phyloP scores from a whole-genome alignment of 1,139 yeast species.

The Pneumocystis canis region DNA sequence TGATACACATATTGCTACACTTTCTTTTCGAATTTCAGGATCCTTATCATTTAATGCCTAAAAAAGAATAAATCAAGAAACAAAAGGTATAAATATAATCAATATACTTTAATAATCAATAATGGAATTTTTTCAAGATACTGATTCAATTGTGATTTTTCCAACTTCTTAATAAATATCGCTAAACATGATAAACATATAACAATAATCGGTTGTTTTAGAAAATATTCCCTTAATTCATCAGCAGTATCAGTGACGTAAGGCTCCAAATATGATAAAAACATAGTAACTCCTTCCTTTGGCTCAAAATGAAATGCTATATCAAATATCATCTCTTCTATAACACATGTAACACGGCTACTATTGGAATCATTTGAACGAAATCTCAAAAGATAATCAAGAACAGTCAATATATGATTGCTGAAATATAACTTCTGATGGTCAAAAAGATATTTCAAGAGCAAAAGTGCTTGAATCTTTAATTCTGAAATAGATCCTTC shows the following conservation, averaged over 20 bases:
- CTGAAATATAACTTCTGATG: constrained; percentile 9
- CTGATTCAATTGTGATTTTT: constrained; percentile 1
- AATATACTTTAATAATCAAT: background rate
- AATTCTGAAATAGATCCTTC: constrained; percentile 2
- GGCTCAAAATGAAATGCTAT: constrained; percentile 5
- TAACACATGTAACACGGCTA: constrained; percentile 6
- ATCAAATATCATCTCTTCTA: constrained; percentile 8
- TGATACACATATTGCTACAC: constrained; percentile 8
- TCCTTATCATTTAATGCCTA: constrained; percentile 1
- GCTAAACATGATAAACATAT: constrained; percentile 6
- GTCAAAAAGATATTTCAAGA: constrained; percentile 5
- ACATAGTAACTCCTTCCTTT: constrained; percentile 1
- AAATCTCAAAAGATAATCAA: constrained; percentile 3
- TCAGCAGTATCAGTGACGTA: constrained; percentile 2
- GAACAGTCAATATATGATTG: constrained; percentile 5
- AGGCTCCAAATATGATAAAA: constrained; percentile 6
- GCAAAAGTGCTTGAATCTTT: constrained; percentile 5
- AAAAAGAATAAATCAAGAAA: background rate
- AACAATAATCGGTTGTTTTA: constrained; percentile 1
- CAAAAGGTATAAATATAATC: background rate
- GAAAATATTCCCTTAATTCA: constrained; percentile 2
- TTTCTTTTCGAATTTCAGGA: constrained; percentile 11
- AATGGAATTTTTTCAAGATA: constrained; percentile 4
- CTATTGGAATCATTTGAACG: constrained; percentile 1
- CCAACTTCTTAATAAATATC: constrained; percentile 2